A percentile compares a stretch with the other conserved stretches of the same genome.
Conservation (phyloP, 306 rosid species). For the Gastrolobium villosum region DNA sequence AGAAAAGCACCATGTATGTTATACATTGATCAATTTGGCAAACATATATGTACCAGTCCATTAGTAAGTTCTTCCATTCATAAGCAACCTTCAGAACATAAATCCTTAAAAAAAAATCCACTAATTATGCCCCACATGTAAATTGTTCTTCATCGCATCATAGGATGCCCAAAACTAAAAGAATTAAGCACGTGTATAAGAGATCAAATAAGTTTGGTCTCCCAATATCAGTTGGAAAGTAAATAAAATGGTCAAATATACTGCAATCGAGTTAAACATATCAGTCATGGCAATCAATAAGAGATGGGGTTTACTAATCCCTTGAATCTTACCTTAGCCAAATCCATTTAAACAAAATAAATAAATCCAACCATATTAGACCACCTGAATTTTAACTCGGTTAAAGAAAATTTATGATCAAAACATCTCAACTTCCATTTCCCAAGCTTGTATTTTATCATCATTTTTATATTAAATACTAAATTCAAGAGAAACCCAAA, state of each 20-base stretch:
- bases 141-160: neutral
- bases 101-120: conserved; percentile 3
- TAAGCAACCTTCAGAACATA: neutral
- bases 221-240: neutral
- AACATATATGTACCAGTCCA: neutral
- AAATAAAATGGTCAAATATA: neutral
- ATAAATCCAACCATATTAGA: neutral
- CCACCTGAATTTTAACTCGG: neutral
- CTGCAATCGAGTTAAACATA: conserved; percentile 1
- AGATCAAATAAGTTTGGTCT: conserved; percentile 1
- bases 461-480: too few relatives aligned
- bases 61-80: conserved; percentile 5
- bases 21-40: neutral
- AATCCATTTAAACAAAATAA: neutral
- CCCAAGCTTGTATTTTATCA: too few relatives aligned
- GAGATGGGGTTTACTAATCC: neutral
- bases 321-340: conserved; percentile 24
- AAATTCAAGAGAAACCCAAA: too few relatives aligned
- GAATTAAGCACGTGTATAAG: conserved; percentile 17
- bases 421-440: too few relatives aligned
- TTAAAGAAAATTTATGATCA: conserved; percentile 3
- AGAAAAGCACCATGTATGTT: neutral
- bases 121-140: conserved; percentile 13
- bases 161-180: conserved; percentile 22
- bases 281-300: neutral